These are phyloP conservation scores for Kewa caespitosa DNA, from an alignment of 179 eudicot genomes.

Conservation along the genomic window DNA sequence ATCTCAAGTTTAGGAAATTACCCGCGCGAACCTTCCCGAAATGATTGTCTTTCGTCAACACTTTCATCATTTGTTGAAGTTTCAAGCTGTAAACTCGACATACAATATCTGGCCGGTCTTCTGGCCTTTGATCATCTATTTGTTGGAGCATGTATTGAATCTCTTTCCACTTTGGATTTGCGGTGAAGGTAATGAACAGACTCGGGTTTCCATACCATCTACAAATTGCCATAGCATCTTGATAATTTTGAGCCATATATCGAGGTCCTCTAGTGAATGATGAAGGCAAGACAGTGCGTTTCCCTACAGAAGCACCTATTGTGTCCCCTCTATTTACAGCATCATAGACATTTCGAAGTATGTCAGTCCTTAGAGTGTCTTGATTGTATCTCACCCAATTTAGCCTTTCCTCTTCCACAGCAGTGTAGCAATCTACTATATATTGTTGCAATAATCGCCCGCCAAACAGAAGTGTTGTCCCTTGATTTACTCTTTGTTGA, in stretches of 20 bases:
- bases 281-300: background rate
- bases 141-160: background rate
- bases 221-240: slow-evolving; percentile 17
- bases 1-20: background rate
- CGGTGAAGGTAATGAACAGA: slow-evolving; percentile 15
- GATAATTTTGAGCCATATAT: slow-evolving; percentile 17
- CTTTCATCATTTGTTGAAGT: slow-evolving; percentile 8
- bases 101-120: slow-evolving; percentile 13
- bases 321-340: background rate
- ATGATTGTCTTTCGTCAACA: background rate
- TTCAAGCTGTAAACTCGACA: slow-evolving; percentile 14
- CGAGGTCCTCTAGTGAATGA: slow-evolving; percentile 9
- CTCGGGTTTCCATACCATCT: background rate
- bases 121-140: background rate
- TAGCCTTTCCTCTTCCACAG: slow-evolving; percentile 1
- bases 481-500: background rate
- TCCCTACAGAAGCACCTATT: background rate
- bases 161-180: slow-evolving; percentile 8
- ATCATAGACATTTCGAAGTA: background rate
- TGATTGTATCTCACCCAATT: background rate
- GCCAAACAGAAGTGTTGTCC: background rate
- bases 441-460: slow-evolving; percentile 5
- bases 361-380: background rate
- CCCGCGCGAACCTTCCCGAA: background rate
- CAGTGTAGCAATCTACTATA: slow-evolving; percentile 12